Evolutionary conservation across 495 filamentous ascomycete genomes (phyloP), one percentile per base, ranked within the genome.

Genomic region (Talaromyces adpressus): DNA sequence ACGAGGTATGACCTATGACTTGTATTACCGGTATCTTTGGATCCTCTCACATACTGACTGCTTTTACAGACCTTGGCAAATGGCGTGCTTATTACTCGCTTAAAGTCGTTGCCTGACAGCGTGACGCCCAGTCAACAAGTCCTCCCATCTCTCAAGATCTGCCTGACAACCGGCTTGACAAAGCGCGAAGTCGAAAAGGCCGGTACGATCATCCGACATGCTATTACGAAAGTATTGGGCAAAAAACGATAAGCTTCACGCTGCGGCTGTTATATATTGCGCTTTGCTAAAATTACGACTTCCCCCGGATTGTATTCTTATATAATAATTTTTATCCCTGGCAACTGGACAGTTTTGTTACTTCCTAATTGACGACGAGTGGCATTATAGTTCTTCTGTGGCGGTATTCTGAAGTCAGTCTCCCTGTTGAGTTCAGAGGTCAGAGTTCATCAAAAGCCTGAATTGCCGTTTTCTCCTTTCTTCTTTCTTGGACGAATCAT

Each of bases 101-200:
- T 96, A 27, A 98, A 96, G 81, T 84, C 80, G 47, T 83, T 88
- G 69, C 87, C 91, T 12, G 77, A 87, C 59, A 81, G 85, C 47
- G 77, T 79, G 61, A 85, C 87, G 68, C 79, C 83, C 16, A 87
- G 88, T 60, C 87, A 89, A 30, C 72, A 82, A 63, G 83, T 91
- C 51, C 79, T 85, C 58, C 90, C 92, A 14, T 90, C 88, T 5
- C 81, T 98, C 63, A 98, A 98, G 79, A 87, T 96, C 18, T 97
- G 93, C 72, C 81, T 97, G 61, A 93, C 92, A 0, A 88, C 82
- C 34, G 94, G 90, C 9, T 81, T 98, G 67, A 89, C 89, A 36
- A 92, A 89, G 79, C 97, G 96, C 78, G 94, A 98, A 73, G 88
- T 91, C 52, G 94, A 98, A 78, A 93, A 92, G 77, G 90, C 94